Percentiles rank a stretch among this genome's conserved stretches.
phyloP scores from a whole-genome alignment of 2,329 filamentous ascomycete genomes.

The Cladosporium halotolerans region DNA sequence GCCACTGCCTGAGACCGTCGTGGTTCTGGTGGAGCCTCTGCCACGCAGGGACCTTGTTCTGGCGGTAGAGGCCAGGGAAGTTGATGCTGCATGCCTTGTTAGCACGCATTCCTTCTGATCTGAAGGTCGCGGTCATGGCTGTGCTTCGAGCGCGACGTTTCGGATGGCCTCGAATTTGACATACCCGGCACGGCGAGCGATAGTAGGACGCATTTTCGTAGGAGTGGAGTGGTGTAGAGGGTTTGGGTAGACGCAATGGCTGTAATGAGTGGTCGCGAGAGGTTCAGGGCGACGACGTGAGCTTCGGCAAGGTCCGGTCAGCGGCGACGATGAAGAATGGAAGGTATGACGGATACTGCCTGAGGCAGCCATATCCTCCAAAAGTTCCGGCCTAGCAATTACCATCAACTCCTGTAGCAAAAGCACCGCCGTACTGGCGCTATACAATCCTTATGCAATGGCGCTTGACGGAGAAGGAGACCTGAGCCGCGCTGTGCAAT shows the following conservation, averaged over 20 bases:
- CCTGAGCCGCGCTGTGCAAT: conserved; percentile 30
- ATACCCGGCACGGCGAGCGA: conserved; percentile 40
- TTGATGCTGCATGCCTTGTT: conserved; percentile 5
- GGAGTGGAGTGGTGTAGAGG: background rate
- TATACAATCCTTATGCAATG: conserved; percentile 25
- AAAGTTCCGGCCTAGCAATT: background rate
- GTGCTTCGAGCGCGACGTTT: background rate
- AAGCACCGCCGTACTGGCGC: background rate
- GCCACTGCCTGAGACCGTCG: conserved; percentile 67
- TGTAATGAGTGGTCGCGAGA: background rate
- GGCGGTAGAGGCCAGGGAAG: conserved; percentile 53
- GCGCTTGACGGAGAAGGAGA: conserved; percentile 27
- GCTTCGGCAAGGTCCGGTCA: conserved; percentile 9
- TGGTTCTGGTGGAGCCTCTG: conserved; percentile 71
- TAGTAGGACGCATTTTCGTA: conserved; percentile 25
- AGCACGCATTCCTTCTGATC: background rate
- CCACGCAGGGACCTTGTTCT: conserved; percentile 69
- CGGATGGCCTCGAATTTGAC: conserved; percentile 16
- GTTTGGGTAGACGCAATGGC: background rate
- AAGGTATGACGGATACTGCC: no score
- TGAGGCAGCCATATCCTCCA: background rate
- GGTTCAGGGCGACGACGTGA: background rate
- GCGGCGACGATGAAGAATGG: no score
- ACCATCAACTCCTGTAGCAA: no score
- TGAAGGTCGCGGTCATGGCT: background rate